Evolutionary conservation across 78 protist genomes (phyloP), one percentile per base, ranked within the genome.

Genomic region (Dictyostelium brefeldianum): DNA sequence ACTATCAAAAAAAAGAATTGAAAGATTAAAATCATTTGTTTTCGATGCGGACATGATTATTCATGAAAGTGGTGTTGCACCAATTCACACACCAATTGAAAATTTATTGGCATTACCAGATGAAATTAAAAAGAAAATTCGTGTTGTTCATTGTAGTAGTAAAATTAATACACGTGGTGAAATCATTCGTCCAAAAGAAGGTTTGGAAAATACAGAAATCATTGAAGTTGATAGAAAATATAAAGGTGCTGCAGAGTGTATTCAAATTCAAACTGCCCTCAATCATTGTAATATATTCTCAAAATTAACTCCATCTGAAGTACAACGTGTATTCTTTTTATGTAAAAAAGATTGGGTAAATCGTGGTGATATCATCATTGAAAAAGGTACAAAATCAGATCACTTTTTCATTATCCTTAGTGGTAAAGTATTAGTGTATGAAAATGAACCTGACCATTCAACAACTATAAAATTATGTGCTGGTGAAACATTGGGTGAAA

Each of bases 1-100:
- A 5, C 67, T 95, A 41, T 51, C 74, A 25, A 64, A 20, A 22
- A 71, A 22, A 25, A 84, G 97, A 22, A 83, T 77, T 14, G 70
- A 65, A 47, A 64, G 89, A 65, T 53, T 95, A 18, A 29, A 81
- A 29, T 36, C 74, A 62, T 95, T 95, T 83, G 81, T 82, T 27
- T 95, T 90, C 41, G 91, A 92, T 57, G 89, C 90, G 0, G 96
- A 91, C 71, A 57, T 96, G 27, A 78, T 91, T 18, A 89, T 96
- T 51, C 97, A 92, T 77, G 96, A 92, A 64, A 81, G 94, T 69
- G 97, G 97, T n/a, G 96, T 92, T 5, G 94, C 97, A n/a, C 97
- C 97, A 31, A 92, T 89, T 53, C 97, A 92, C 70, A 91, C 97
- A 1, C 57, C 95, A 22, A 78, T 80, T 0, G 65, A 59, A 29